Evolutionary conservation across 2,329 filamentous ascomycete species (phyloP).

Genomic region (Arthrobotrys iridis): DNA sequence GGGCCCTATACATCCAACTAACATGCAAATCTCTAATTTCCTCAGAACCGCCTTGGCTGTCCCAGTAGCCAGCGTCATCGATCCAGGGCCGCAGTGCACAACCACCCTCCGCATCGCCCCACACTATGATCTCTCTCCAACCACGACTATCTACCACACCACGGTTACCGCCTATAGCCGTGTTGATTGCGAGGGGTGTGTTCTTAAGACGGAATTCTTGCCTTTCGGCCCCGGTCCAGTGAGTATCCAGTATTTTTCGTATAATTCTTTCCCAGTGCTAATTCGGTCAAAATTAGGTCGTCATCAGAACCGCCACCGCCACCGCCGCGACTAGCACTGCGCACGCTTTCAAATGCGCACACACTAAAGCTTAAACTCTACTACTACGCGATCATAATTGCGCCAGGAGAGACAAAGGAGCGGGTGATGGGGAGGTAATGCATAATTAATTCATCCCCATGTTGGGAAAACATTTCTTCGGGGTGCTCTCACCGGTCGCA

Average conservation of each 20-base stretch:
- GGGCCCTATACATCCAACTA: constrained; percentile 5
- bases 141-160: constrained; percentile 16
- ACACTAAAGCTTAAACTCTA: background rate
- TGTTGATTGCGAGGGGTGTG: constrained; percentile 33
- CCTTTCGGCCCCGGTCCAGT: constrained; percentile 32
- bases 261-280: background rate
- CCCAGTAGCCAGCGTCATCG: constrained; percentile 3
- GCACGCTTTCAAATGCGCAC: background rate
- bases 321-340: constrained; percentile 12
- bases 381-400: background rate
- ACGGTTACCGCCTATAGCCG: constrained; percentile 16
- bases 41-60: constrained; percentile 28
- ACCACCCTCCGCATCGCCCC: constrained; percentile 11
- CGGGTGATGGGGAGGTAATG: background rate
- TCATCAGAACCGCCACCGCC: constrained; percentile 15
- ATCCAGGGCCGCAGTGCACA: constrained; percentile 8
- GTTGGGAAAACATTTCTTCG: too few relatives aligned
- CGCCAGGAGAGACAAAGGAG: background rate
- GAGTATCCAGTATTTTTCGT: background rate
- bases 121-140: constrained; percentile 27
- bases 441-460: too few relatives aligned
- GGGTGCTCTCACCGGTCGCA: too few relatives aligned
- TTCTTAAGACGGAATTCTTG: background rate
- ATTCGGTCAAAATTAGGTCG: constrained; percentile 4
- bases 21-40: constrained; percentile 12